Base-by-base conservation (phyloP, 768 basidiomycete species). In the Boletus tylopilopsis region DNA sequence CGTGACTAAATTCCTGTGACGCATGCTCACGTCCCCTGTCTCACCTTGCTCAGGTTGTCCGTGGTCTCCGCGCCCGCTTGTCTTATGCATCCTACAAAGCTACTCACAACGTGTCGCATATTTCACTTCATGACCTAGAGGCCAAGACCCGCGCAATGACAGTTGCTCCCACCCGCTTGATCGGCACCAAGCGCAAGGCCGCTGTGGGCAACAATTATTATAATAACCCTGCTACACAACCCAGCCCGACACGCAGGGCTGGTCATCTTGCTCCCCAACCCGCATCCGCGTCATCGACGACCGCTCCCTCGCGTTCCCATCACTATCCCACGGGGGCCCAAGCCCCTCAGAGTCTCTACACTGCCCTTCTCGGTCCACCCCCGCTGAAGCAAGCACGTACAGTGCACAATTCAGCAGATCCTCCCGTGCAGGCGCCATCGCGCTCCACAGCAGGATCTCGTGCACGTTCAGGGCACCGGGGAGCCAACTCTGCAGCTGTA, bases 71-170 rank as follows among this genome's bases (percentile, higher is more conserved):
- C 53, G 78, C 89, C 59, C 84, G 89, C 57, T 78, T 93, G 44
- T 79, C 87, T 0, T 89, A 90, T 68, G 90, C 90, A 21, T 84
- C 85, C 2, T 90, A 86, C 77, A 92, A 92, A 70, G 87, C 90
- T 5, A 76, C 77, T 13, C 79, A 89, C 67, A 86, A 89, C 64
- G 69, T 87, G 47, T 73, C 84, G 10, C 79, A 82, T 47, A 71
- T 82, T 42, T 74, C 84, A 38, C 70, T 90, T 42, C 76, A 77
- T 60, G 87, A 90, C 54, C 77, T 90, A 40, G 90, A 92, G 65
- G 76, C 79, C 15, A 82, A 82, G 60, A 69, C 72, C 34, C 70
- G 68, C 46, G 61, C 56, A 51, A 76, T 79, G 60, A 67, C 70
- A 47, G 71, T 72, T 51, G 65, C 72, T 40, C 72, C 74, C 53